Base-by-base conservation (phyloP, 1,284 basidiomycete genomes). In the Pseudozyma pruni region DNA sequence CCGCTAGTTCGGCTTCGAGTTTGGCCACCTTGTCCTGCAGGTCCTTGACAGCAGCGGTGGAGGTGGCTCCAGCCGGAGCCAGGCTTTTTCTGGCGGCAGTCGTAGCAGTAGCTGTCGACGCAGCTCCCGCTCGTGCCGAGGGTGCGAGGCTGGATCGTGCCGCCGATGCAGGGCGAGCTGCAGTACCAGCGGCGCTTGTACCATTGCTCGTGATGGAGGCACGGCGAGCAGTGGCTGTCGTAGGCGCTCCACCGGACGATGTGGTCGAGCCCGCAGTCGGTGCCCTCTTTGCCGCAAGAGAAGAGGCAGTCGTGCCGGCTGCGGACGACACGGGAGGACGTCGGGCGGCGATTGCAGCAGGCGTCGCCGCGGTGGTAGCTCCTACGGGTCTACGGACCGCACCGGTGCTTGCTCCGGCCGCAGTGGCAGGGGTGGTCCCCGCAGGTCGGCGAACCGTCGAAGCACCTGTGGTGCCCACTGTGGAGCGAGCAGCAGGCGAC, bases 1-100 rank as follows among this genome's bases (percentile, higher is more conserved):
- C 62, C 4, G 74, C 53, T 11, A 76, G 59, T 41, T 76, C 72
- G n/a, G 61, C 49, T 41, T 73, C 71, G 4, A 70, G 41, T 48
- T 63, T 68, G 37, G 61, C 32, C 16, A 76, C 56, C 22, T 72
- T 67, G 27, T 68, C 59, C 22, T 74, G 62, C 32, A 71, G 44
- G 9, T 68, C 72, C 45, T 72, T 68, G 37, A 61, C 50, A 4
- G 67, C 54, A 7, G 61, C 40, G 25, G 51, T 39, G 3, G 71
- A 20, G 2, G 53, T 27, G 29, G 54, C 38, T 29, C 62, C 56
- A 11, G 46, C 34, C n/a, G 58, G 54, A 20, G 52, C 54, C 2
- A 69, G 54, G 25, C 55, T 64, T 20, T 47, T 59, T n/a, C 64
- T 57, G 22, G 56, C 60, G 20, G 53, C 44, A 37, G 53, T 49